Evolutionary conservation across 1,284 basidiomycete species (phyloP), one percentile per base, ranked within the genome.

Genomic region (Bjerkandera adusta): DNA sequence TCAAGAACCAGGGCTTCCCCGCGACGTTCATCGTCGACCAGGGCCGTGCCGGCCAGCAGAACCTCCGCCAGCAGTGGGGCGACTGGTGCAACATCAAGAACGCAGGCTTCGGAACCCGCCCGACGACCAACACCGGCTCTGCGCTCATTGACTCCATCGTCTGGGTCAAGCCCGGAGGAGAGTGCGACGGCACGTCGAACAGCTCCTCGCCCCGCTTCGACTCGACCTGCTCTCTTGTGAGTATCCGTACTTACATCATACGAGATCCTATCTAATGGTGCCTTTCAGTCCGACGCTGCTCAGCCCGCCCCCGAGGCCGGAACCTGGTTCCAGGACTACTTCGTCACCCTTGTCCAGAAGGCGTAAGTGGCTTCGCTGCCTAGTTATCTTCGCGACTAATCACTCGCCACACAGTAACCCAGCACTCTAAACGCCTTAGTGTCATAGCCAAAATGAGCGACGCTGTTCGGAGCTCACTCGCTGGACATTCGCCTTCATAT

Each of bases 141-240:
- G 62, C 67, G 40, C 65, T 75, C 58, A 78, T 83, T 54, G 82
- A 83, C 57, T 65, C 79, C 37, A 76, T 83, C 60, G 79, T 83
- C 51, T 83, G 80, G 81, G 73, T 81, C 55, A 84, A 85, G 69
- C 80, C 81, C 45, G 79, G 79, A 72, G 81, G 81, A 54, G 81
- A 83, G 65, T 78, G 71, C 51, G 81, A 83, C 59, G 81, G 81
- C 53, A 83, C 81, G 35, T 77, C 72, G 53, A 74, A 83, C 70
- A 72, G 68, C 39, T 76, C 74, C 12, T 65, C 81, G n/a, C 55
- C 73, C 15, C 74, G 81, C 45, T 83, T 71, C 62, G 81, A 85
- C 63, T 66, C 68, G 45, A 75, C 75, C 51, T 83, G 80, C 59
- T 57, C 67, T 60, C 49, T 66, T 68, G 74, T 77, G 58, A 60